Base-by-base conservation (phyloP, 495 filamentous ascomycete genomes). In the Neurospora sp. region DNA sequence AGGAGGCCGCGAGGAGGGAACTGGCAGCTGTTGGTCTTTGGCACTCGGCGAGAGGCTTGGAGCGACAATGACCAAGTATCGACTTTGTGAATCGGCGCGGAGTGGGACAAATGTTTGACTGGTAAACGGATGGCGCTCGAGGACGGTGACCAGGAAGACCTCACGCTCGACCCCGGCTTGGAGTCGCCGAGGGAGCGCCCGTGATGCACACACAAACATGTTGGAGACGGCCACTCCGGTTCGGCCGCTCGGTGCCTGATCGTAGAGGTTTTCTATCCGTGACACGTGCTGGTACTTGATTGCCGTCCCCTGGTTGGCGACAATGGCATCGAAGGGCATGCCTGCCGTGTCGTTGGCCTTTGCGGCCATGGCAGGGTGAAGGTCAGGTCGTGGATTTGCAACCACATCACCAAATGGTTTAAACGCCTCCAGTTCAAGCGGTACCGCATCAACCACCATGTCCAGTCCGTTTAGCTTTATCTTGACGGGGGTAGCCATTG, bases 111-210 rank as follows among this genome's bases (percentile, higher is more conserved):
- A 98, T 0, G 94, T 96, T 80, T 99, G 96, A 34, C 92, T 91
- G 21, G 96, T 97, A 83, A 88, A 98, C 0, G 96, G 96, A 79
- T 99, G 96, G 31, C 96, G 90, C 81, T 99, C 96, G 48, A 99
- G 89, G 72, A 97, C 89, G 7, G 83, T 80, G 62, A 97, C 87
- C 42, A 89, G 84, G 79, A 97, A 93, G 6, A 90, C 76, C 37
- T 72, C 76, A 21, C 76, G 71, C 42, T 54, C 45, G 24, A 37
- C 28, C 38, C 28, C 34, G 38, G 34, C 48, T 15, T 62, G 21
- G 7, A 8, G n/a, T 43, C 19, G 24, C 54, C 54, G 54, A 66
- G 77, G 69, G 21, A 81, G 77, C 39, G 72, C 48, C 37, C 94
- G 88, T 17, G 94, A 92, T 38, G 90, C 90, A 81, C 94, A 98